Base-by-base conservation (phyloP, 176 grass and related monocot genomes). In the Otatea glauca region DNA sequence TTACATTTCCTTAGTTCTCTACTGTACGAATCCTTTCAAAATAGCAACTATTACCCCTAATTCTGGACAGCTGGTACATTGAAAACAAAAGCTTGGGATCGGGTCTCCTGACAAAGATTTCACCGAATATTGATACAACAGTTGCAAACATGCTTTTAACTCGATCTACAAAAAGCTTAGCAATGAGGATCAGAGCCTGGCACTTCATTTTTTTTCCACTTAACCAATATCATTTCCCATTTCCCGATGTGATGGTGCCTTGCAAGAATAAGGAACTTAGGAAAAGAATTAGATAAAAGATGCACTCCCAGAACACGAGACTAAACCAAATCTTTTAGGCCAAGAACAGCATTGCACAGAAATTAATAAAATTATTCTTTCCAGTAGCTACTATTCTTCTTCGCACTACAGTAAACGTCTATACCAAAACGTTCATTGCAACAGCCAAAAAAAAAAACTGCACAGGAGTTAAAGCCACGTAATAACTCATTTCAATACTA, bases 401-500 rank as follows among this genome's bases (percentile, higher is more conserved):
- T 49, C 42, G 9, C 60, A 35, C 42, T 47, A 65, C 47, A 47
- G 1, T 58, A 29, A 44, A 45, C 44, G 38, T 63, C 60, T 64
- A 78, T 49, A 79, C 60, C 60, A 65, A 65, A 65, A 1, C 43
- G 32, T 45, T 24, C 25, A 41, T 62, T 45, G 23, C 13, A 77
- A 77, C 38, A 77, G 55, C 7, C 37, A 37, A 37, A 41, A 17
- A 27, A 76, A 72, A 48, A 25, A 49, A n/a, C 3, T 53, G 71
- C 17, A 53, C 45, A 53, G 12, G 21, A 77, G 75, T 6, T 60
- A 60, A 60, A 60, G 9, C n/a, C 24, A 61, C 17, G 25, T 14
- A 49, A 65, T 4, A 48, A 79, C 17, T 65, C 44, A 39, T 50
- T 51, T 45, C 77, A 68, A 54, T 39, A 43, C 78, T 80, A 80